These are phyloP conservation scores for Amoeboaphelidium occidentale DNA, from an alignment of 371 early-diverging fungal genomes.

Conservation along the genomic window DNA sequence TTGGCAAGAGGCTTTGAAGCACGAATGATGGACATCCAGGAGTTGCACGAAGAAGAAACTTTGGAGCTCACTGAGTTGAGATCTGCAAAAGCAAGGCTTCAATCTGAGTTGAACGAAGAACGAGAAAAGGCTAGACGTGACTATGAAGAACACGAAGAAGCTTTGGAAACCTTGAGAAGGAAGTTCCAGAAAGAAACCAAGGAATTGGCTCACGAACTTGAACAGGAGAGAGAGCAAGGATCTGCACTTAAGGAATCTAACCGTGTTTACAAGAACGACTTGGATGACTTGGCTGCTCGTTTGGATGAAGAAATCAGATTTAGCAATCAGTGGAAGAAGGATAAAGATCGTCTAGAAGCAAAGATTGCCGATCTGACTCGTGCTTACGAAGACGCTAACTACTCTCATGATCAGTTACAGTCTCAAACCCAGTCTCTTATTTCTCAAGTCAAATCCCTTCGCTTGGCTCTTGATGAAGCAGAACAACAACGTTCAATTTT, in stretches of 20 bases:
- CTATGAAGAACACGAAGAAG: slow-evolving; percentile 33
- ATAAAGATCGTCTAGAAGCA: slow-evolving; percentile 31
- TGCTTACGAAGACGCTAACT: slow-evolving; percentile 17
- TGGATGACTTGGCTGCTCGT: slow-evolving; percentile 19
- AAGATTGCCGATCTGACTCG: slow-evolving; percentile 27
- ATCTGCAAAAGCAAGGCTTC: slow-evolving; percentile 33
- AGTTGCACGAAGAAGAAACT: slow-evolving; percentile 36
- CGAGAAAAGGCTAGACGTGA: slow-evolving; percentile 40
- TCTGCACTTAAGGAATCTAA: slow-evolving; percentile 34
- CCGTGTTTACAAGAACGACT: slow-evolving; percentile 23
- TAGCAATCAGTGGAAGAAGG: slow-evolving; percentile 27
- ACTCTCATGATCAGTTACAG: slow-evolving; percentile 24
- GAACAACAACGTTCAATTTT: slow-evolving; percentile 25
- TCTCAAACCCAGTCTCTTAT: slow-evolving; percentile 18
- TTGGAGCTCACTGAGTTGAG: slow-evolving; percentile 32
- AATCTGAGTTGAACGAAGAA: slow-evolving; percentile 32
- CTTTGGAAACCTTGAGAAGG: slow-evolving; percentile 26
- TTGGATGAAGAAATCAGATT: slow-evolving; percentile 28
- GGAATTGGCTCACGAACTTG: slow-evolving; percentile 40
- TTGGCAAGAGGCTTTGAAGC: slow-evolving; percentile 25
- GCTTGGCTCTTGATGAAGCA: slow-evolving; percentile 27
- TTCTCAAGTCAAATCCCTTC: slow-evolving; percentile 23
- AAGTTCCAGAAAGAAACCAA: slow-evolving; percentile 56
- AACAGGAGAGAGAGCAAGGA: slow-evolving; percentile 31
- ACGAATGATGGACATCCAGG: slow-evolving; percentile 33